Base-by-base conservation (phyloP, 768 basidiomycete species). In the Gyrodon lividus region DNA sequence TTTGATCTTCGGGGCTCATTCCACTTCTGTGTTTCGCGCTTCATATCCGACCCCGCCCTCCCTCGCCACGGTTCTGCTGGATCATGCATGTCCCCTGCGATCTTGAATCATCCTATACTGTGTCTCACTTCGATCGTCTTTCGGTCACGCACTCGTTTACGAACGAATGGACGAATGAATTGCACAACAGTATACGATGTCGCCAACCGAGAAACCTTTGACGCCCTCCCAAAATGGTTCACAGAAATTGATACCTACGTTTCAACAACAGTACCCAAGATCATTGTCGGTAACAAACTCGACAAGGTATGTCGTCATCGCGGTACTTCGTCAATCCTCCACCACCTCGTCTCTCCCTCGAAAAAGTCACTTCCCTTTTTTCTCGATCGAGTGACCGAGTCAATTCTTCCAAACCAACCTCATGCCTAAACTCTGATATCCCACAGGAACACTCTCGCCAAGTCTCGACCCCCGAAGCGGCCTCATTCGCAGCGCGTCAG, bases 211-310 rank as follows among this genome's bases (percentile, higher is more conserved):
- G 89, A 92, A 68, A 91, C 93, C 0, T 98, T 95, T 64, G 93
- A 98, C 19, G 89, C 92, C 8, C 81, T 98, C n/a, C 87, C 92
- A 14, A 78, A 86, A 52, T 99, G 97, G 97, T 87, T 82, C 66
- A 81, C 82, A 45, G 95, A 98, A 65, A 83, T 98, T 6, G 94
- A 98, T 64, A 95, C 91, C 10, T 98, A 97, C 65, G 90, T 95
- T 48, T 84, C 84, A 2, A 75, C 77, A 17, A 85, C 86, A 1
- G 90, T 97, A 19, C 89, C 92, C 42, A 92, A 94, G 80, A 92
- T 98, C 62, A 81, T 99, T 19, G 94, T 99, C 2, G 96, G 91
- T 26, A 89, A 89, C 72, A 99, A 98, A 72, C 74, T 96, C 16
- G 94, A 98, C 76, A 96, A 95, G 79, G 89, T 83, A 31, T 31